Evolutionary conservation across 345 rosid genomes (phyloP), one percentile per base, ranked within the genome.

Genomic region (Combretum micranthum): DNA sequence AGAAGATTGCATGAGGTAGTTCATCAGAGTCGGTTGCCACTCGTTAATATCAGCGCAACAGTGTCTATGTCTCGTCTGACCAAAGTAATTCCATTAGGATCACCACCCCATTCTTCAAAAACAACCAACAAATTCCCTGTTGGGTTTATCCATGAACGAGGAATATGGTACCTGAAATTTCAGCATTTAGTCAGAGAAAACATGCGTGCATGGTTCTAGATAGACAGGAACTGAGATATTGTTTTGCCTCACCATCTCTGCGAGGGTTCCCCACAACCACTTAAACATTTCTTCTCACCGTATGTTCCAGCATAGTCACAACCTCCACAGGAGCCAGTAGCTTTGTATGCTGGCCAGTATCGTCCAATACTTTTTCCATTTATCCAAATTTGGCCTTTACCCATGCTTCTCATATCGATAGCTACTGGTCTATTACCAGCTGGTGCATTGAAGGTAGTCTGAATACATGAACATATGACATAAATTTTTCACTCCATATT

Each of bases 51-150:
- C 91, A 51, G 96, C 87, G 53, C 99, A 94, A 90, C 87, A 17
- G 78, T 90, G 63, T 84, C 97, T 21, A 88, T 80, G 52, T 83
- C 87, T 61, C 99, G 72, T 64, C 95, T 81, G 16, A 90, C 97
- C 75, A 94, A 57, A 19, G 87, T 69, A 60, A 94, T 85, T 15
- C 88, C 90, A 39, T 87, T 90, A 0, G 99, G 99, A 44, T 94
- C 85, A 56, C 99, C 97, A 46, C 99, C 99, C 92, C 88, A 90
- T 78, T 94, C 99, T 71, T 94, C 99, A 59, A 90, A 90, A 64
- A 90, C 95, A 63, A 94, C 97, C 71, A 94, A 57, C 66, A 94
- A 71, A 74, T 94, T 94, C 55, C 88, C 95, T 2, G 69, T 77
- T 46, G 99, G 96, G 53, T 81, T 77, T 52, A 94, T 88, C 99